phyloP scores from a whole-genome alignment of 2,329 filamentous ascomycete species.

The Phialophora macrospora region DNA sequence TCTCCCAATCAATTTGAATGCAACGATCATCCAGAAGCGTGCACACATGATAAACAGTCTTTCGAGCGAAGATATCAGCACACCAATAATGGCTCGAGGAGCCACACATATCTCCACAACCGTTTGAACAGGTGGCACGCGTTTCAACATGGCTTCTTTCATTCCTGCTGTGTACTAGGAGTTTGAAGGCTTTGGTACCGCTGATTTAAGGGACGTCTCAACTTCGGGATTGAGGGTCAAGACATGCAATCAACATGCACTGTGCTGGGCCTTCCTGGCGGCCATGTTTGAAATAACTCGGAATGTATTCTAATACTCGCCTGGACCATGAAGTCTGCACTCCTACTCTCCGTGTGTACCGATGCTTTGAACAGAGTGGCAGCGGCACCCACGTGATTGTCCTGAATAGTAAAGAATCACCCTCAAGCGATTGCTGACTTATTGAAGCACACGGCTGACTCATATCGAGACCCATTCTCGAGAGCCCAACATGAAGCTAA shows the following conservation, averaged over 20 bases:
- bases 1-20: not conserved
- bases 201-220: not conserved
- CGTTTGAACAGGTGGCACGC: not conserved
- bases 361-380: not conserved
- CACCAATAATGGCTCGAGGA: not conserved
- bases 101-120: not conserved
- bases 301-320: not conserved
- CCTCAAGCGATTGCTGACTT: slow-evolving; percentile 4
- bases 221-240: not conserved
- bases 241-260: not conserved
- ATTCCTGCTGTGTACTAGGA: not conserved
- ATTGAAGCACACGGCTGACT: slow-evolving; percentile 3
- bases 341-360: not conserved
- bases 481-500: not conserved
- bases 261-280: not conserved
- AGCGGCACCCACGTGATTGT: not conserved
- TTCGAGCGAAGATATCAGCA: not conserved
- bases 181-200: not conserved
- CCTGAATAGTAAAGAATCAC: not conserved
- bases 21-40: not conserved
- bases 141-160: not conserved
- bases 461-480: not conserved
- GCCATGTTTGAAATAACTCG: not conserved
- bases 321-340: not conserved
- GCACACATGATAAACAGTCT: not conserved